Evolutionary conservation across 495 filamentous ascomycete species (phyloP), one percentile per base, ranked within the genome.

Genomic region (Xylaria longipes): DNA sequence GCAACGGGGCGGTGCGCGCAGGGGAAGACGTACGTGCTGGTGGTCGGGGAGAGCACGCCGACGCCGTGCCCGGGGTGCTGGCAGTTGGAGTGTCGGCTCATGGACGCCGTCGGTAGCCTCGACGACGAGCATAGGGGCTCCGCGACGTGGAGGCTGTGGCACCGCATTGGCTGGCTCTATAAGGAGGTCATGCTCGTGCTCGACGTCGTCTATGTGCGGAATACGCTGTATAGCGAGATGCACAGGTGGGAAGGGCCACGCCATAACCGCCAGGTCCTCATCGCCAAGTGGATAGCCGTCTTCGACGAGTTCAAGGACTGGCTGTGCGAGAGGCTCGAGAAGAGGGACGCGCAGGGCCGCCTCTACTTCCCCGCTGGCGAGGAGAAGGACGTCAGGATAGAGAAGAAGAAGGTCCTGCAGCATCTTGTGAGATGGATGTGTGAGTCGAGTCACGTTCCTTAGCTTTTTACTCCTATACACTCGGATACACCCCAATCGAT

Each of bases 131-230:
- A 22, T 7, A 17, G 14, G 1, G n/a, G 6, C 17, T 67, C 63
- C 63, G 63, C 33, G 20, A 56, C 65, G 9, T 68, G 66, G 66
- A 25, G 17, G 35, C 66, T 68, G n/a, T 68, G 52, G 37, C 2
- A n/a, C 52, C 52, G 35, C 25, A 29, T 68, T 37, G 66, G 66
- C 25, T 68, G 66, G 66, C 5, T 2, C 3, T 17, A 33, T 11
- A 31, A 46, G 35, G 50, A 68, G 3, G n/a, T n/a, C 7, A 8
- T 45, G 39, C 39, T 68, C 52, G 17, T 58, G n/a, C 1, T n/a
- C 5, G 37, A 45, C 27, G 12, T 52, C 17, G 1, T 27, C 46
- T 58, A 1, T 1, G 52, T 57, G 3, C 31, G 8, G 0, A 5
- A 33, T 4, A 22, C 0, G 15, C 3, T 52, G 52, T n/a, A 35